A percentile compares a stretch with the other conserved stretches of the same genome.
phyloP scores from a whole-genome alignment of 2,329 filamentous ascomycete genomes.

The Ophiostoma sp. region DNA sequence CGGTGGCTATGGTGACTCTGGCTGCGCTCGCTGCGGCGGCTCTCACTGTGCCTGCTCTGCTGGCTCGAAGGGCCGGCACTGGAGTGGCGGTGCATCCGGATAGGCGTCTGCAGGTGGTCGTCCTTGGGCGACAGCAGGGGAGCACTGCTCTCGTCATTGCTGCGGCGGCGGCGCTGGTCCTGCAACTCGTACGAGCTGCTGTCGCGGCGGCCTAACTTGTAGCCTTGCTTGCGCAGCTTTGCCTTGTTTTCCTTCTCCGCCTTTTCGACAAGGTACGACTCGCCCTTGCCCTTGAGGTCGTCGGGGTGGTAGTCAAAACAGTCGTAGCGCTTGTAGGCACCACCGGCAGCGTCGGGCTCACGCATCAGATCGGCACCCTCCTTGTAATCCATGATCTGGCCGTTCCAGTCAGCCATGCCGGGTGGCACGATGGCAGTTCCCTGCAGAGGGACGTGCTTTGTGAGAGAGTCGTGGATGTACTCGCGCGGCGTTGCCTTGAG shows the following conservation, averaged over 20 bases:
- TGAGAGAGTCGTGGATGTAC: constrained; percentile 67
- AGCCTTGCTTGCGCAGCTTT: constrained; percentile 34
- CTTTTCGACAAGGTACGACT: constrained; percentile 68
- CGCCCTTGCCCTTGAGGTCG: constrained; percentile 77
- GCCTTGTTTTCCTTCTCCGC: constrained; percentile 55
- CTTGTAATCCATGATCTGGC: constrained; percentile 68
- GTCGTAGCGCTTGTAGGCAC: constrained; percentile 72
- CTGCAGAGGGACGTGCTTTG: constrained; percentile 70
- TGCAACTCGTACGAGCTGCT: constrained; percentile 34
- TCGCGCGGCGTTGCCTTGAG: constrained; percentile 74
- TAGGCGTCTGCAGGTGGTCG: constrained; percentile 26
- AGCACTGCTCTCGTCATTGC: constrained; percentile 24
- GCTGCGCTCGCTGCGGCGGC: neutral
- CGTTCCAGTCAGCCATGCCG: constrained; percentile 61
- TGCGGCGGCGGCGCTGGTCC: constrained; percentile 7
- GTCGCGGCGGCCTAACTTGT: constrained; percentile 38
- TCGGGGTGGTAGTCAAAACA: constrained; percentile 62
- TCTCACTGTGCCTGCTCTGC: neutral
- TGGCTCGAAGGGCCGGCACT: neutral
- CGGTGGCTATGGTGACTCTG: neutral
- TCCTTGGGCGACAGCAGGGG: constrained; percentile 26
- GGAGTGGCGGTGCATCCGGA: constrained; percentile 37
- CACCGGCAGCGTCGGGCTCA: constrained; percentile 60
- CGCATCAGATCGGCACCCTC: constrained; percentile 85
- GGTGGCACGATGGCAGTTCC: constrained; percentile 73